A percentile compares a stretch with the other conserved stretches of the same genome.
Conservation (phyloP, 2,329 filamentous ascomycete genomes). For the Cytospora piceae region DNA sequence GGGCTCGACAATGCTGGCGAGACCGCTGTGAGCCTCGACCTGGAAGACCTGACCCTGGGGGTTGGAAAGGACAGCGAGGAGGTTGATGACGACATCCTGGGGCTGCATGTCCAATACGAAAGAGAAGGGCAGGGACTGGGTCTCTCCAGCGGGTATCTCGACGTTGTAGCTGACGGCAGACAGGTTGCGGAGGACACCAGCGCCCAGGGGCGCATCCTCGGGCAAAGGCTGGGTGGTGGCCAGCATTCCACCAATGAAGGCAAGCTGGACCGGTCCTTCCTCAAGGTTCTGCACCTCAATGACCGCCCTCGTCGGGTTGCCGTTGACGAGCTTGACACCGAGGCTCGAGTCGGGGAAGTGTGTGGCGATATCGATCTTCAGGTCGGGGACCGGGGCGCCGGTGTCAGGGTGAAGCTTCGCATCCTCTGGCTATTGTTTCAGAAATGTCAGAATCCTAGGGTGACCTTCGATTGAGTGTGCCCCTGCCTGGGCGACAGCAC, state of each 20-base stretch:
- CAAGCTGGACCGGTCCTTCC: conserved; percentile 71
- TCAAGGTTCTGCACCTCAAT: conserved; percentile 87
- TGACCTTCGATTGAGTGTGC: conserved; percentile 29
- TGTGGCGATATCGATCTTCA: conserved; percentile 68
- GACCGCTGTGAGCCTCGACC: conserved; percentile 77
- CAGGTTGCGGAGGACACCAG: conserved; percentile 78
- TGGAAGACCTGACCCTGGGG: conserved; percentile 72
- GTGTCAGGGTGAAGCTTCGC: conserved; percentile 33
- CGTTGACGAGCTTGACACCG: conserved; percentile 94
- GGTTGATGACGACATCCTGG: conserved; percentile 79
- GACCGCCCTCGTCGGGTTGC: conserved; percentile 79
- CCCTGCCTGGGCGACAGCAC: conserved; percentile 3
- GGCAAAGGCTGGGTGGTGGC: conserved; percentile 58
- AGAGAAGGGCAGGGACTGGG: conserved; percentile 76
- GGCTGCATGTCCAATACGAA: conserved; percentile 93
- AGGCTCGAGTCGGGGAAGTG: conserved; percentile 74
- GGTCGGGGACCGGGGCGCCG: conserved; percentile 43
- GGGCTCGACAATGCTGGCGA: conserved; percentile 85
- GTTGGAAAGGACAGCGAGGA: conserved; percentile 75
- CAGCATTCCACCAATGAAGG: conserved; percentile 77
- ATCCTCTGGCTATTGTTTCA: conserved; percentile 32
- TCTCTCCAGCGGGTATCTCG: conserved; percentile 74
- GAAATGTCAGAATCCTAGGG: conserved; percentile 3
- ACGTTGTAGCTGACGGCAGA: conserved; percentile 75
- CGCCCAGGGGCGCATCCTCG: conserved; percentile 50